Base-by-base conservation (phyloP, 768 basidiomycete genomes). In the Cystofilobasidium macerans region DNA sequence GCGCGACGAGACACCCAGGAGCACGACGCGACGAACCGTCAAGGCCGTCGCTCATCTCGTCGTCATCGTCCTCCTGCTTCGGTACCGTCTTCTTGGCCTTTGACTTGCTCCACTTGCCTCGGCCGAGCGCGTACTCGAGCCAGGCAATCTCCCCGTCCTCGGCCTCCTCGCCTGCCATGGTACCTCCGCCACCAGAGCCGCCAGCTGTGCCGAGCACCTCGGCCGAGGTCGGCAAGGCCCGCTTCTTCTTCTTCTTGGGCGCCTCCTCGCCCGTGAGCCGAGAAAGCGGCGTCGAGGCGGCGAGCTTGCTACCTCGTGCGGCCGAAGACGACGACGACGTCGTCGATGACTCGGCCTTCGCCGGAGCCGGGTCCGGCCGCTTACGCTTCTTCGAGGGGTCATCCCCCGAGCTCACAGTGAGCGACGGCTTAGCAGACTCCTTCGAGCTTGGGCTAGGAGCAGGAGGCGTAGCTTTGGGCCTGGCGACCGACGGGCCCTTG, bases 101-200 rank as follows among this genome's bases (percentile, higher is more conserved):
- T 11, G 13, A 26, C 24, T 35, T 36, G 28, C 45, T 47, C 47
- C 59, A 54, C 32, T 28, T 38, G 18, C 67, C 67, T 30, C 62
- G 43, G 4, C 61, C 57, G 32, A 68, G 67, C 24, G 57, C 47
- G 54, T 63, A 62, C 56, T 68, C 67, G 2, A 68, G 40, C 67
- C 67, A 68, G 9, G 61, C 61, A 20, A 68, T 68, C 32, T 68
- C 67, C 4, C 51, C 22, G 26, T 68, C 67, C 36, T 68, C 67
- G 24, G 43, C 48, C 45, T 68, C 65, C 12, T 45, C 51, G n/a
- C 47, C 33, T n/a, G 42, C 53, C n/a, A 61, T 40, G n/a, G 20
- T 36, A 7, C 36, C 36, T 35, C 35, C 35, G 26, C 16, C 38
- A 30, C 43, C 57, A 38, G 26, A 47, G 63, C 43, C 45, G 56